Evolutionary conservation across 202 grass and related monocot genomes (phyloP), one percentile per base, ranked within the genome.

Genomic region (Setaria italica): DNA sequence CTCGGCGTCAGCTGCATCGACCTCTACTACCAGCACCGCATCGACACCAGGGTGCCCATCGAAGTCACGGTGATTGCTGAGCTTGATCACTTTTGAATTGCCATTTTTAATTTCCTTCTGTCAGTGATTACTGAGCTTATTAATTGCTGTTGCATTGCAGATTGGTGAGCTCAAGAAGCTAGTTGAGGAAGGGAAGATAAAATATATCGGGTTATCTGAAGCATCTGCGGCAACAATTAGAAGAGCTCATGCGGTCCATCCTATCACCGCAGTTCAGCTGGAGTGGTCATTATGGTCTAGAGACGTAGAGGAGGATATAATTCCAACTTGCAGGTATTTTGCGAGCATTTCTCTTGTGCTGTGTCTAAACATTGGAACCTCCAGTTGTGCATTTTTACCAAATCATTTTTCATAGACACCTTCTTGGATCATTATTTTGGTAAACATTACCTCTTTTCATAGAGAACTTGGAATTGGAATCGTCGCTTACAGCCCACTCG

Each of bases 11-110:
- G 81, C 11, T 86, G 78, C 54, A 49, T 95, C 17, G 90, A 95
- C 54, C 83, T 92, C 32, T 95, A 95, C 63, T 92, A 92, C 34
- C 92, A 95, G 82, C 92, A 92, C 51, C 92, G 92, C 25, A 20
- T 95, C 7, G 92, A 95, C 74, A 86, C 58, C 2, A 83, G 51
- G 11, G 70, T 92, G n/a, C 88, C 90, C 13, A 85, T 92, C 81
- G 92, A 65, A 5, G 32, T 65, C 30, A 65, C 62, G 32, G 62
- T 65, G 32, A 25, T 25, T 25, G 25, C 25, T 25, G 25, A 25
- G 25, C 25, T 25, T 25, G 25, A 25, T 25, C 25, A 25, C 25
- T 25, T 25, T 25, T 25, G 25, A 25, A 25, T 25, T 25, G 25
- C 25, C 25, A 25, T 25, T 25, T 25, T 25, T 25, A 25, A 25